Evolutionary conservation across 75 land plant species (phyloP).

Genomic region (Cryptomeria japonica): DNA sequence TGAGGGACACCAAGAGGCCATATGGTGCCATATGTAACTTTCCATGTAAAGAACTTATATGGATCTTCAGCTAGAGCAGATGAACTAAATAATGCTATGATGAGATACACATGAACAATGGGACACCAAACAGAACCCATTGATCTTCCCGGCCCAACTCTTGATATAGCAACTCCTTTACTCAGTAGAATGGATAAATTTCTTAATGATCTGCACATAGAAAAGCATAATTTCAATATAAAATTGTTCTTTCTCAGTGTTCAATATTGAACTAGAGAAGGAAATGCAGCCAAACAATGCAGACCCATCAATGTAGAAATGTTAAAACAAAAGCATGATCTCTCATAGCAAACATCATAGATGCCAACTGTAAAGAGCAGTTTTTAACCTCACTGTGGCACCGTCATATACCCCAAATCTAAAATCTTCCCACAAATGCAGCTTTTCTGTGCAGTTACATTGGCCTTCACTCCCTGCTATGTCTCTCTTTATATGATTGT

Average conservation of each 20-base stretch:
- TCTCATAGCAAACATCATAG: not conserved
- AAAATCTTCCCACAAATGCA: not conserved
- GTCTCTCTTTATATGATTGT: too few species aligned
- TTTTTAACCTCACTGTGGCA: too few species aligned
- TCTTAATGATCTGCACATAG: not conserved
- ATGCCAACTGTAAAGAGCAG: not conserved
- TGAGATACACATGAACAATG: not conserved
- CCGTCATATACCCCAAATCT: not conserved
- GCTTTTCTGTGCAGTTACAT: not conserved
- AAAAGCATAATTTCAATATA: not conserved
- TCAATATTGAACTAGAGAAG: too few species aligned
- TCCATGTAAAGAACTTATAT: constrained; percentile 6
- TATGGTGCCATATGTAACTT: not conserved
- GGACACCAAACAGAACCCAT: not conserved
- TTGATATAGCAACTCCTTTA: not conserved
- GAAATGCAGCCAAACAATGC: not conserved
- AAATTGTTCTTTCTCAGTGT: too few species aligned
- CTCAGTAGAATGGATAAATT: too few species aligned
- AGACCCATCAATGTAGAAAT: not conserved
- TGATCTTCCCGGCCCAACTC: not conserved
- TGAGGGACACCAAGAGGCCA: too few species aligned
- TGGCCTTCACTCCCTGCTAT: not conserved
- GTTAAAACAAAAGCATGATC: not conserved
- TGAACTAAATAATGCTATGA: not conserved
- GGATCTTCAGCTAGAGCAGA: not conserved